These are phyloP conservation scores for Ophiostoma triangulosporum DNA, from an alignment of 2,329 filamentous ascomycete species.

Conservation along the genomic window DNA sequence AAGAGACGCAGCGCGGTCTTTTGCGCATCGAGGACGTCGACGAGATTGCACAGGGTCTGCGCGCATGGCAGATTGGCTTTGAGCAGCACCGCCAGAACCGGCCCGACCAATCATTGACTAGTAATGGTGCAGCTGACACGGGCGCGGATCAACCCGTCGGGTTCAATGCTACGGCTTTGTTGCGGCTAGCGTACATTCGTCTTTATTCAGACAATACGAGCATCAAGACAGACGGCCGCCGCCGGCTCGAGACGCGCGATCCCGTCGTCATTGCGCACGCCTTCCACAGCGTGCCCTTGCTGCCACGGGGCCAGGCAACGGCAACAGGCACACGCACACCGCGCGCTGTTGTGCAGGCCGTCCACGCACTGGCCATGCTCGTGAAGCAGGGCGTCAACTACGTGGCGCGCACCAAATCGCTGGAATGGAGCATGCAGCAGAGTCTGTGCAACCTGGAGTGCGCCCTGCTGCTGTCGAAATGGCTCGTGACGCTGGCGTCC, in stretches of 20 bases:
- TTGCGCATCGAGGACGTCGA: conserved; percentile 42
- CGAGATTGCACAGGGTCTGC: conserved; percentile 39
- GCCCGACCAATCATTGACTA: conserved; percentile 22
- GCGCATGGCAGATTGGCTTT: conserved; percentile 45
- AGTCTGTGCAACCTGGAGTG: conserved; percentile 50
- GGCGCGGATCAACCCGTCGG: conserved; percentile 52
- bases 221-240: conserved; percentile 31
- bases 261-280: conserved; percentile 46
- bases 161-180: conserved; percentile 50
- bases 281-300: conserved; percentile 43
- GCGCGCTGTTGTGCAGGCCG: conserved; percentile 45
- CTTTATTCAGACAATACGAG: conserved; percentile 45
- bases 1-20: conserved; percentile 37
- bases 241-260: conserved; percentile 52
- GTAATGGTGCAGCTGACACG: conserved; percentile 10
- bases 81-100: conserved; percentile 40
- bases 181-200: conserved; percentile 49
- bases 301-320: conserved; percentile 44
- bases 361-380: conserved; percentile 54
- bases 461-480: conserved; percentile 46
- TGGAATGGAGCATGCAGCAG: conserved; percentile 51
- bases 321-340: conserved; percentile 46
- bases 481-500: conserved; percentile 42
- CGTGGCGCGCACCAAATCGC: conserved; percentile 45
- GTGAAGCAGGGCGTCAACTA: conserved; percentile 51